Conservation (phyloP, 2,329 filamentous ascomycete genomes). For the Penicillium sp. region DNA sequence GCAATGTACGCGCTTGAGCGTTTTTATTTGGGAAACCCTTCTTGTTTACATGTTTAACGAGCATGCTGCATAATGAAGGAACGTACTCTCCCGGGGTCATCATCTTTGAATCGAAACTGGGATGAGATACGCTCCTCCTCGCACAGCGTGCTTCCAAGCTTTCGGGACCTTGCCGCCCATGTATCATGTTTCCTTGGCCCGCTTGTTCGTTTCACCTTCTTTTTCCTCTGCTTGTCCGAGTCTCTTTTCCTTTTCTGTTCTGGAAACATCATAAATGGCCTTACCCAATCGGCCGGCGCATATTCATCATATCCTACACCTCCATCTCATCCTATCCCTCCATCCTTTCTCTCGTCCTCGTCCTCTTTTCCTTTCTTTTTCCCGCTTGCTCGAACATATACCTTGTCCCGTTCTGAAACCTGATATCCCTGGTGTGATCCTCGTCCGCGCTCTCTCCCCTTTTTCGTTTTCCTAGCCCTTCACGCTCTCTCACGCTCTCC, state of each 20-base stretch:
- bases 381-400: slow-evolving; percentile 22
- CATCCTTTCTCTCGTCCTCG: slow-evolving; percentile 3
- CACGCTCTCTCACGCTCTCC: slow-evolving; percentile 12
- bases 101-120: not conserved
- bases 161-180: slow-evolving; percentile 23
- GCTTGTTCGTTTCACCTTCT: slow-evolving; percentile 4
- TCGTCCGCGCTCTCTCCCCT: slow-evolving; percentile 18
- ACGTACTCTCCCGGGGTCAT: slow-evolving; percentile 3
- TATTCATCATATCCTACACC: slow-evolving; percentile 21
- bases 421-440: slow-evolving; percentile 8
- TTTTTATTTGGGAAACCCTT: slow-evolving; percentile 26
- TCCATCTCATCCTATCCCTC: too few relatives aligned
- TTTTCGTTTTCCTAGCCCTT: slow-evolving; percentile 5
- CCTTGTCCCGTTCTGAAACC: slow-evolving; percentile 15
- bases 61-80: slow-evolving; percentile 19
- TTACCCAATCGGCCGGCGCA: slow-evolving; percentile 20
- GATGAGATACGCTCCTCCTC: slow-evolving; percentile 10
- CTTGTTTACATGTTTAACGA: slow-evolving; percentile 26
- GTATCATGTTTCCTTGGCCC: slow-evolving; percentile 29
- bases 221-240: not conserved
- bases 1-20: slow-evolving; percentile 41
- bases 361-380: slow-evolving; percentile 4
- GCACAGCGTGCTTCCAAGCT: slow-evolving; percentile 15
- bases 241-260: slow-evolving; percentile 8
- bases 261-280: slow-evolving; percentile 27